phyloP scores from a whole-genome alignment of 495 filamentous ascomycete species.

The Tricharina praecox region DNA sequence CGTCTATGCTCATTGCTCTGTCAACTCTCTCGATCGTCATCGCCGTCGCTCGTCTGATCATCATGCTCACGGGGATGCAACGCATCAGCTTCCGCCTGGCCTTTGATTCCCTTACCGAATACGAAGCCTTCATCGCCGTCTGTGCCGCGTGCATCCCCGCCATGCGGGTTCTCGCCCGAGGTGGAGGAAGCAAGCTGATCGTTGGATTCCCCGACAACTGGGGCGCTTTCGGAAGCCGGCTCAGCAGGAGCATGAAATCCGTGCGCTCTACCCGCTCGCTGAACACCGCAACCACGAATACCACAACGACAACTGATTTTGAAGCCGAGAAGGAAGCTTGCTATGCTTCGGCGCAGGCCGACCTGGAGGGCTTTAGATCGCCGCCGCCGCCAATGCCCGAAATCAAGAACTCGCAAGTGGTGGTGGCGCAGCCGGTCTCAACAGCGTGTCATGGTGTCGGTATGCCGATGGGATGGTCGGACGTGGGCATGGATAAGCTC shows the following conservation, averaged over 20 bases:
- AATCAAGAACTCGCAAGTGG: no score
- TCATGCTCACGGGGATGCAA: slow-evolving; percentile 6
- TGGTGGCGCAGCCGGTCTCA: no score
- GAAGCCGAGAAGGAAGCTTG: neutral
- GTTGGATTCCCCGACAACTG: slow-evolving; percentile 4
- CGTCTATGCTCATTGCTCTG: neutral
- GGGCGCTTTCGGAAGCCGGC: neutral
- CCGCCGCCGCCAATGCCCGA: no score
- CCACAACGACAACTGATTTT: neutral
- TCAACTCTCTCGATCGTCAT: slow-evolving; percentile 1
- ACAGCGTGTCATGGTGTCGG: no score
- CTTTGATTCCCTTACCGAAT: slow-evolving; percentile 6
- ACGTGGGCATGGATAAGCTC: no score
- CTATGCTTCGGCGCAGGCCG: no score
- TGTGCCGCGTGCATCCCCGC: slow-evolving; percentile 7
- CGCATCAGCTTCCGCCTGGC: slow-evolving; percentile 3
- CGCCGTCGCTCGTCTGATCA: slow-evolving; percentile 1
- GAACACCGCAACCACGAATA: neutral
- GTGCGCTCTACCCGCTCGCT: neutral
- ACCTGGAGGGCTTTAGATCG: no score
- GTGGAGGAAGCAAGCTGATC: neutral
- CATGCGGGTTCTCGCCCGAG: slow-evolving; percentile 5
- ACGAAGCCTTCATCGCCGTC: slow-evolving; percentile 6
- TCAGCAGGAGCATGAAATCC: neutral
- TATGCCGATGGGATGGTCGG: no score